Base-by-base conservation (phyloP, 2,329 filamentous ascomycete species). In the Neurospora sp. region DNA sequence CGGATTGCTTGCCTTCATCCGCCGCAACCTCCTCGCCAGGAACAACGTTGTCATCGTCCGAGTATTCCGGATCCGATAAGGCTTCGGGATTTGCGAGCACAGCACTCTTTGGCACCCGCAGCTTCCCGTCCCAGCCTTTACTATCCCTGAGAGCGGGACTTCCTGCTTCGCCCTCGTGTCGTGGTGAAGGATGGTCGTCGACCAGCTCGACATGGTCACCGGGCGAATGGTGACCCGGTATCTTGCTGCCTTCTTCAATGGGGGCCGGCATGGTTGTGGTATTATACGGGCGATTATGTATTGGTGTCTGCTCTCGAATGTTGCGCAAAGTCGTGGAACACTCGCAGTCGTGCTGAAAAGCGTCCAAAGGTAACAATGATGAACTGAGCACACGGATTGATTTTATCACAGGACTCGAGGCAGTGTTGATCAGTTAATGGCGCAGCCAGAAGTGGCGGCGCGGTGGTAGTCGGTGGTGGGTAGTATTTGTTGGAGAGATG, bases 91-190 rank as follows among this genome's bases (percentile, higher is more conserved):
- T 96, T 33, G 86, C 83, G 66, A 96, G 82, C 39, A 88, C 83
- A 2, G 89, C 85, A 77, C 87, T 90, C 76, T 89, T 89, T 72
- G 91, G 89, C 67, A 97, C 81, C 46, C 92, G 86, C 71, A 95
- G 84, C 81, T 95, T 95, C 73, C 92, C 92, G 79, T 95, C 92
- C 92, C 92, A 95, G 72, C 92, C 92, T 76, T 86, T 89, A 80
- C 86, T 88, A 74, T 88, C 86, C 73, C 82, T 83, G 67, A 87
- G 79, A 12, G 81, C 82, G 4, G 83, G 82, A 73, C 83, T 86
- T 17, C 52, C 52, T 17, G 79, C 74, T 69, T 83, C 80, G 68
- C 77, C 81, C 6, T 84, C 81, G 69, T 78, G 76, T 17, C 75
- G 78, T 8, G 81, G 79, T 5, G 80, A 78, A 28, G 77, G 76